Evolutionary conservation across 768 basidiomycete genomes (phyloP), one percentile per base, ranked within the genome.

Genomic region (Boletellus emodensis): DNA sequence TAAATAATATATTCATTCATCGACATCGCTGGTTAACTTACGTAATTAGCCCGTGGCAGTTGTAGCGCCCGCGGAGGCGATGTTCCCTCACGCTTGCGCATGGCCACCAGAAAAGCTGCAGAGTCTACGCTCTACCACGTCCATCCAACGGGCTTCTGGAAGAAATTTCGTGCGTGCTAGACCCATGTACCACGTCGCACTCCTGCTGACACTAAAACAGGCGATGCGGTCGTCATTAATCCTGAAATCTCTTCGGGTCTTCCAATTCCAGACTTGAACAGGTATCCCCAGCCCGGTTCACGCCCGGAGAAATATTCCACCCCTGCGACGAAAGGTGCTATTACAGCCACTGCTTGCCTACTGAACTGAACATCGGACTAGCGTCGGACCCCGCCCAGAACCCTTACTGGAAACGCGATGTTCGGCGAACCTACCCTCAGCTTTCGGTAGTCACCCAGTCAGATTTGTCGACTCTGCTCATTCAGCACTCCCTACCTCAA

Each of bases 321-420:
- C 0, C 93, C 94, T 7, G 90, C 94, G 4, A 92, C 90, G 4
- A 87, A 88, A 76, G 94, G 93, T 84, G 56, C 58, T 59, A 59
- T 50, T 43, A 37, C 5, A 43, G 0, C 24, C 15, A 17, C 22
- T 60, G 50, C 39, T 14, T 33, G 4, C 18, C 6, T 36, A 13
- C 48, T 6, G 26, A 22, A 46, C 57, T 62, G 46, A 68, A 53
- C 28, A 35, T 6, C 7, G 14, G 10, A 24, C n/a, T 46, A 90
- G 90, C 89, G 20, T 92, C 90, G 38, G 90, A 93, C 70, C 81
- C 81, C 35, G 90, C 90, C 30, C 79, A 90, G 73, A 92, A 91
- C 68, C 89, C 88, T 49, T 97, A 97, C 78, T 94, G 87, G 85
- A 95, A 95, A 71, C 89, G 94, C 54, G 94, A 96, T 71, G 89